Base-by-base conservation (phyloP, 106 monocot species). In the Acorus gramineus region DNA sequence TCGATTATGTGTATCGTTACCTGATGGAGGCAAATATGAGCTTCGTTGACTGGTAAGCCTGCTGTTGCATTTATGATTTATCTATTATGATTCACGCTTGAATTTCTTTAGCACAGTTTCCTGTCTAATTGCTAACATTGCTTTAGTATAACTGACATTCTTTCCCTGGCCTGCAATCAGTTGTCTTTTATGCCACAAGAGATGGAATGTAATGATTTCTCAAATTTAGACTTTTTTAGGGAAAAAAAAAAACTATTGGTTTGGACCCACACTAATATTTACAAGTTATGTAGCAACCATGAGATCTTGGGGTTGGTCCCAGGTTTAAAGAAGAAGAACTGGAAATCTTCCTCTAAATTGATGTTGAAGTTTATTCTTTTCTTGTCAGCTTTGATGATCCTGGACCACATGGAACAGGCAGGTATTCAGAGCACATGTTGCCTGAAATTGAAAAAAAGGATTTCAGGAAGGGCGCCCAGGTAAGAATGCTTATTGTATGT, bases 391-490 rank as follows among this genome's bases (percentile, higher is more conserved):
- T 95, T 77, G 80, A 82, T 28, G 95, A 95, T 81, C 95, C 90
- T 69, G 95, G 95, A 3, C 90, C 95, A 46, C 86, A 82, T 82
- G 95, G 95, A 62, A 66, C 77, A 66, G 95, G 95, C 11, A 90
- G 95, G 64, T 95, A 87, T 75, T 80, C 80, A 53, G 80, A 84
- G 12, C 82, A 77, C 69, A 95, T 95, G 95, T 61, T 82, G 71
- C 95, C 95, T 50, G 95, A 95, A 82, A 79, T 90, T 82, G 95
- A 85, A 66, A 80, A 73, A 62, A 84, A 65, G 68, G 86, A 95
- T 57, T 95, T 79, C 65, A 82, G 87, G 69, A 95, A 95, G 71
- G 95, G 95, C 64, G 77, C 95, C 69, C 95, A 95, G 90, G 95
- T 87, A 68, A 66, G 47, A 42, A 48, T 4, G 13, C 7, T 7